Conservation (phyloP, 2,329 filamentous ascomycete genomes). For the Tympanopsis confertula region DNA sequence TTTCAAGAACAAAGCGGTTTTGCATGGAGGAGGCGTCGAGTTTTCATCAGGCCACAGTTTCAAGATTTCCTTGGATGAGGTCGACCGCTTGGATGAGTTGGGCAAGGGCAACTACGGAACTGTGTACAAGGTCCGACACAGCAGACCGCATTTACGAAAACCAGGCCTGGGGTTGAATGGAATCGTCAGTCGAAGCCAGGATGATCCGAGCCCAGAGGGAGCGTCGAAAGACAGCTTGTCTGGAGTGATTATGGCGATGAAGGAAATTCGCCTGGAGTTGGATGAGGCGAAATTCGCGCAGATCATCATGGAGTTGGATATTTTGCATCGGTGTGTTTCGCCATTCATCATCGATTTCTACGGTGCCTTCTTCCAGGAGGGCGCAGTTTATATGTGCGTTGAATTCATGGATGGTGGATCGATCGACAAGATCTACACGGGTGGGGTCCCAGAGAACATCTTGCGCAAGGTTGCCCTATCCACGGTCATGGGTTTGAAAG, state of each 20-base stretch:
- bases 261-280: slow-evolving; percentile 88
- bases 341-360: slow-evolving; percentile 99
- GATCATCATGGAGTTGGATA: slow-evolving; percentile 94
- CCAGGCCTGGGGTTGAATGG: slow-evolving; percentile 46
- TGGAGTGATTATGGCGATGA: slow-evolving; percentile 95
- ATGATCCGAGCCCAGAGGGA: slow-evolving; percentile 13
- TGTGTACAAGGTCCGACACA: slow-evolving; percentile 90
- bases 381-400: slow-evolving; percentile 97
- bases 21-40: slow-evolving; percentile 81
- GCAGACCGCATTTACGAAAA: slow-evolving; percentile 46
- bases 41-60: slow-evolving; percentile 85
- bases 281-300: slow-evolving; percentile 95
- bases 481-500: slow-evolving; percentile 83
- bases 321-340: slow-evolving; percentile 85
- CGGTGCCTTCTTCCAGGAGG: slow-evolving; percentile 96
- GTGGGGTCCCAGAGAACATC: slow-evolving; percentile 80
- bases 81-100: slow-evolving; percentile 83
- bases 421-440: slow-evolving; percentile 87
- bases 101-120: slow-evolving; percentile 98
- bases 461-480: slow-evolving; percentile 82
- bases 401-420: slow-evolving; percentile 99
- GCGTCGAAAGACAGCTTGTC: slow-evolving; percentile 36
- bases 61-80: slow-evolving; percentile 87
- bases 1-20: slow-evolving; percentile 84
- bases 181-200: slow-evolving; percentile 20